Percentiles rank a stretch among this genome's conserved stretches.
Conservation (phyloP, 805 yeast species). For the Candida chauliodis region DNA sequence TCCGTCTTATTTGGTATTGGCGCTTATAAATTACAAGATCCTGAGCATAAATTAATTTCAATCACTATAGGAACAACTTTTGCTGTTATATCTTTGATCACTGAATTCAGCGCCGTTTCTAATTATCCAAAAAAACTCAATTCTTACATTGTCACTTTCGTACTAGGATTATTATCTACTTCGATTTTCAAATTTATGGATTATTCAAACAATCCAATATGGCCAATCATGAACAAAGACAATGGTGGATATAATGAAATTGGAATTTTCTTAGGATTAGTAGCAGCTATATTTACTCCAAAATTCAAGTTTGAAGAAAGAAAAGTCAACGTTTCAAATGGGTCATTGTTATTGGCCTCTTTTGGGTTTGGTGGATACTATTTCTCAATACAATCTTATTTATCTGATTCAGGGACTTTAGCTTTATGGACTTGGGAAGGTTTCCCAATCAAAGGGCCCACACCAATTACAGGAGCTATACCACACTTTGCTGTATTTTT, state of each 20-base stretch:
- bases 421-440: constrained; percentile 98
- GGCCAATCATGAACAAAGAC: constrained; percentile 87
- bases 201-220: constrained; percentile 87
- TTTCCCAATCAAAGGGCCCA: constrained; percentile 79
- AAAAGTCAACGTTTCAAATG: constrained; percentile 22
- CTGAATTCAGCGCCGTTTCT: constrained; percentile 42
- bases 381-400: constrained; percentile 67
- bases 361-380: constrained; percentile 75
- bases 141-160: constrained; percentile 53
- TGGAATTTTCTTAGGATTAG: constrained; percentile 62
- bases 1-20: constrained; percentile 70
- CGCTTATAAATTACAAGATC: constrained; percentile 63
- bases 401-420: constrained; percentile 81
- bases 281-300: constrained; percentile 64
- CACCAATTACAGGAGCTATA: constrained; percentile 82
- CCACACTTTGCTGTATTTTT: constrained; percentile 57
- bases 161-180: constrained; percentile 70
- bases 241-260: constrained; percentile 84
- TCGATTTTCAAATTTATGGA: constrained; percentile 71
- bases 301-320: constrained; percentile 2
- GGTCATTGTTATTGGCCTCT: constrained; percentile 50
- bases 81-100: constrained; percentile 55
- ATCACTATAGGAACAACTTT: constrained; percentile 67
- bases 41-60: constrained; percentile 64
- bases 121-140: constrained; percentile 28